A percentile compares a stretch with the other conserved stretches of the same genome.
These are phyloP conservation scores for Urtica urens DNA, from an alignment of 306 rosid genomes.

Conservation along the genomic window DNA sequence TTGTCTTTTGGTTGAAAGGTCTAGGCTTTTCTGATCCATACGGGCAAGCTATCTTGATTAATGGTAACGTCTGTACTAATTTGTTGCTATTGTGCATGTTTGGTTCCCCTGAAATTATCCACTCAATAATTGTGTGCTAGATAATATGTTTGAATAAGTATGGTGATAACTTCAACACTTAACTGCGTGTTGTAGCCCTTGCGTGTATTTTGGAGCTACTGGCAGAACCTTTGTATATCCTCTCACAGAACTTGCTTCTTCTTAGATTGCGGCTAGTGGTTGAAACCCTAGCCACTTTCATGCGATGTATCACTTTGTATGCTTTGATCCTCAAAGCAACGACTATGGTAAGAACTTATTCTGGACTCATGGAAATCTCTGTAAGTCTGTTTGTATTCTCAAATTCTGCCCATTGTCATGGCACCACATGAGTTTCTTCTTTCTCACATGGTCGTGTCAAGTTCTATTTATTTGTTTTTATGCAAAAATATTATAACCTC, in stretches of 20 bases:
- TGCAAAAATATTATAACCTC: too few relatives aligned
- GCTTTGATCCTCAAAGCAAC: slow-evolving; percentile 47
- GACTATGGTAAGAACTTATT: slow-evolving; percentile 45
- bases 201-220: slow-evolving; percentile 89
- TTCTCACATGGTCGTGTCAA: too few relatives aligned
- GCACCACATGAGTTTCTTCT: too few relatives aligned
- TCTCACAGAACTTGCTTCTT: slow-evolving; percentile 77
- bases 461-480: too few relatives aligned
- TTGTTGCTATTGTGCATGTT: slow-evolving; percentile 1
- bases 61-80: slow-evolving; percentile 34
- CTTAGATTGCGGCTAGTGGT: slow-evolving; percentile 64
- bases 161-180: slow-evolving; percentile 6
- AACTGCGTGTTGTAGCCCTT: slow-evolving; percentile 49
- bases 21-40: slow-evolving; percentile 49
- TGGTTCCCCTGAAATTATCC: not conserved
- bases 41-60: slow-evolving; percentile 83
- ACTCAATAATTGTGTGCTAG: not conserved
- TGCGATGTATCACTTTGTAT: slow-evolving; percentile 71
- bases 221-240: slow-evolving; percentile 87
- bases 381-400: too few relatives aligned
- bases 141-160: not conserved
- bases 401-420: too few relatives aligned
- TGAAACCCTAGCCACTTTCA: slow-evolving; percentile 75
- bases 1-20: slow-evolving; percentile 73
- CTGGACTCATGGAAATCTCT: not conserved